Percentiles rank a stretch among this genome's conserved stretches.
Evolutionary conservation across 148 eudicot genomes (phyloP).

Genomic region (Rhododendron williamsianum): DNA sequence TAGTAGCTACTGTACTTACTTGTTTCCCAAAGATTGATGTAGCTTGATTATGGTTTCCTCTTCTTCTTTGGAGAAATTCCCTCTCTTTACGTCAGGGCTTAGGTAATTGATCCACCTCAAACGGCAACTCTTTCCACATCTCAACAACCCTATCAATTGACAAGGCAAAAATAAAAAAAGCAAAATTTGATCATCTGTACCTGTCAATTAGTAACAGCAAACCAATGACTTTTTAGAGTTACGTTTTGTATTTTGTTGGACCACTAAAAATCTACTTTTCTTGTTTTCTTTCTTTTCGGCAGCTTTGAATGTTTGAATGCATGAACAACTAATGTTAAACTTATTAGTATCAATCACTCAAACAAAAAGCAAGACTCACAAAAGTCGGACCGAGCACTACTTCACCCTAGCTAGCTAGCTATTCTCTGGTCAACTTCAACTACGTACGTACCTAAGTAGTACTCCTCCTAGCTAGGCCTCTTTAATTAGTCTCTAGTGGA

Average conservation of each 20-base stretch:
- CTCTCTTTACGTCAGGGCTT: conserved; percentile 45
- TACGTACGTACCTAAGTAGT: background rate
- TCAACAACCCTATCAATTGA: conserved; percentile 26
- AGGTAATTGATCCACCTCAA: conserved; percentile 58
- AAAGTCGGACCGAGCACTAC: background rate
- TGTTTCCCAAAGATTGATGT: conserved; percentile 39
- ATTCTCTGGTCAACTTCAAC: background rate
- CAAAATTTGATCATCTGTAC: background rate
- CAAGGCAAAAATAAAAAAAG: background rate
- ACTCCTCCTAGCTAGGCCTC: background rate
- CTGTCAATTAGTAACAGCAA: background rate
- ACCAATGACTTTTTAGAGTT: background rate
- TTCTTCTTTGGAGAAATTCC: conserved; percentile 42
- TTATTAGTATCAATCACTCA: background rate
- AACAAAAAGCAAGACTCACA: background rate
- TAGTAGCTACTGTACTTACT: conserved; percentile 11
- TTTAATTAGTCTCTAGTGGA: too few relatives aligned
- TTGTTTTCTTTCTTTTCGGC: background rate
- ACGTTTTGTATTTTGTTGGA: background rate
- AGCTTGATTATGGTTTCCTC: conserved; percentile 41
- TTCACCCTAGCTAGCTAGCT: background rate
- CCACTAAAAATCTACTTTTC: background rate
- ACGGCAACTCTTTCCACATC: conserved; percentile 60
- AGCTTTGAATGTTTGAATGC: background rate
- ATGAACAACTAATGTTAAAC: background rate